Percentiles rank a stretch among this genome's conserved stretches.
Conservation (phyloP, 441 rosid species). For the Flueggea neowawraea region DNA sequence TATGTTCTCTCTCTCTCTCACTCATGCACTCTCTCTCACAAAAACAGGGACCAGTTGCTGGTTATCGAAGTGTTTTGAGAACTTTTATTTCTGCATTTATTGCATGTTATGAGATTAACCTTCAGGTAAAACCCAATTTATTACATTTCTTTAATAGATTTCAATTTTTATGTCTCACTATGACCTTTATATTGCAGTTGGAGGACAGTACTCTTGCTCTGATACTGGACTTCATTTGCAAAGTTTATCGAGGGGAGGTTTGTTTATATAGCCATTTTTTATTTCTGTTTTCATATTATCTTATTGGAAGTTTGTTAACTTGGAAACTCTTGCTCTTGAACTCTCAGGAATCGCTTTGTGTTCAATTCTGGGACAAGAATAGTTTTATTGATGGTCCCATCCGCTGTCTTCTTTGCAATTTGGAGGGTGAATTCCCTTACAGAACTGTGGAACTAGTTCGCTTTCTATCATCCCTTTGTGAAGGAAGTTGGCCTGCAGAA, state of each 20-base stretch:
- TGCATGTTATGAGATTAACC: slow-evolving; percentile 97
- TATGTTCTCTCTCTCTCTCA: slow-evolving; percentile 7
- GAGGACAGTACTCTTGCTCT: slow-evolving; percentile 65
- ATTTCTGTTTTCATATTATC: slow-evolving; percentile 7
- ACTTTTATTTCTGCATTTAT: slow-evolving; percentile 90
- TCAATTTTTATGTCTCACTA: slow-evolving; percentile 12
- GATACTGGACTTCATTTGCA: slow-evolving; percentile 91
- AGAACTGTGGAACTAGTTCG: slow-evolving; percentile 74
- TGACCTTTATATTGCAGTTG: slow-evolving; percentile 48
- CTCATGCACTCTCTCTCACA: slow-evolving; percentile 10
- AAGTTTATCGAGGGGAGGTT: slow-evolving; percentile 94
- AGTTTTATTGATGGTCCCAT: slow-evolving; percentile 97
- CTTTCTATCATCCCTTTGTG: slow-evolving; percentile 85
- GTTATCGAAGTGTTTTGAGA: slow-evolving; percentile 87
- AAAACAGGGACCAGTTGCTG: slow-evolving; percentile 70
- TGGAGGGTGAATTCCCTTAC: slow-evolving; percentile 90
- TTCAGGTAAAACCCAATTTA: slow-evolving; percentile 56
- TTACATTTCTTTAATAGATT: slow-evolving; percentile 4
- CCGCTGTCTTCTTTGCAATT: slow-evolving; percentile 87
- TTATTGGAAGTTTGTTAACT: slow-evolving; percentile 19
- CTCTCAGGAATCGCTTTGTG: slow-evolving; percentile 90
- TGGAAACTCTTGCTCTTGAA: slow-evolving; percentile 19
- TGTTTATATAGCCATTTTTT: slow-evolving; percentile 22
- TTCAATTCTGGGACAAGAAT: slow-evolving; percentile 94
- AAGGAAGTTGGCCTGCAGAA: slow-evolving; percentile 98